A percentile compares a stretch with the other conserved stretches of the same genome.
These are phyloP conservation scores for Tardiomyces digboiensis DNA, from an alignment of 1,139 yeast genomes.

Conservation along the genomic window DNA sequence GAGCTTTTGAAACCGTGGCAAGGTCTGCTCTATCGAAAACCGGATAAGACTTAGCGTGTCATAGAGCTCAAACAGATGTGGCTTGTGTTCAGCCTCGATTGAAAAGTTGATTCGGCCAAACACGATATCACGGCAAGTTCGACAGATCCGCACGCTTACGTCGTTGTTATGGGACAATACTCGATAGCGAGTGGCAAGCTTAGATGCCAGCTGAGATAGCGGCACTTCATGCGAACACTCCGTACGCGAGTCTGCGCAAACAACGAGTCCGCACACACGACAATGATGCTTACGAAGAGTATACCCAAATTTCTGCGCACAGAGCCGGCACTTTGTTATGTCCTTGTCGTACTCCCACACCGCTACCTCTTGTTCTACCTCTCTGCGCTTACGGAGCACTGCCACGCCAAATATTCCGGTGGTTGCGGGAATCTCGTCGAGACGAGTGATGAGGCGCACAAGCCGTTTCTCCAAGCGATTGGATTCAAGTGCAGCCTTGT, in stretches of 20 bases:
- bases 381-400: constrained; percentile 18
- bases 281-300: constrained; percentile 78
- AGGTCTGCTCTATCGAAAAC: constrained; percentile 27
- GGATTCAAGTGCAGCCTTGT: constrained; percentile 35
- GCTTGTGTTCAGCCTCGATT: constrained; percentile 11
- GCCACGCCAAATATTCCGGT: constrained; percentile 4
- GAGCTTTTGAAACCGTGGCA: constrained; percentile 35
- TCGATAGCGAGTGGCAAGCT: constrained; percentile 14
- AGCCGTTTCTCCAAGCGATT: constrained; percentile 58
- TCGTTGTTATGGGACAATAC: constrained; percentile 7
- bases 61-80: constrained; percentile 23
- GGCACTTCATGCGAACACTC: constrained; percentile 74
- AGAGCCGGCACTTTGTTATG: constrained; percentile 51
- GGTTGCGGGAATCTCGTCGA: constrained; percentile 7
- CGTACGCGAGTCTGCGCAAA: constrained; percentile 57
- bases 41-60: constrained; percentile 29
- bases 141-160: constrained; percentile 49
- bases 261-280: constrained; percentile 71
- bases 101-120: constrained; percentile 45
- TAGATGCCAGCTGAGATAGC: constrained; percentile 36
- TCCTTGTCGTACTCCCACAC: constrained; percentile 59
- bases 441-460: constrained; percentile 33
- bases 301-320: constrained; percentile 48
- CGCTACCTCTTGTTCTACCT: constrained; percentile 44
- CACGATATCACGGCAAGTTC: constrained; percentile 53